phyloP scores from a whole-genome alignment of 2,329 filamentous ascomycete species.

The Coccinonectria pachysandricola region DNA sequence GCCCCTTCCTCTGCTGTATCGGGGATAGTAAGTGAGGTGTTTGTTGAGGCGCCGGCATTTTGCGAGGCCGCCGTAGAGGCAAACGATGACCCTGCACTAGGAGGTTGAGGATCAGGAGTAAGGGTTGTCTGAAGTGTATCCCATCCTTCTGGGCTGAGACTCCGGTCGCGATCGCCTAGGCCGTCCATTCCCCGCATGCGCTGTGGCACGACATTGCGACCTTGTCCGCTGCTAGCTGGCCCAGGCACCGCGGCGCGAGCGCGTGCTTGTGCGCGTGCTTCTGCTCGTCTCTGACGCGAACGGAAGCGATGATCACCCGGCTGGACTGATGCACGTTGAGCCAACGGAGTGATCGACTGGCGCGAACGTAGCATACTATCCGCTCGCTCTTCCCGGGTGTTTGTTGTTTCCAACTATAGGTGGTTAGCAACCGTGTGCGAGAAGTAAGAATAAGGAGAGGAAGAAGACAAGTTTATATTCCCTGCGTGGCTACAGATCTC shows the following conservation, averaged over 20 bases:
- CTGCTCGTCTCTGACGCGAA: conserved; percentile 1
- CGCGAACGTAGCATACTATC: conserved; percentile 1
- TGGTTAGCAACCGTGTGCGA: conserved; percentile 2
- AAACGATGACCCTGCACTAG: conserved; percentile 76
- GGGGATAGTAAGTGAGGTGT: conserved; percentile 26
- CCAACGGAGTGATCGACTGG: conserved; percentile 1
- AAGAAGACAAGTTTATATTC: neutral
- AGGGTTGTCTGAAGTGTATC: conserved; percentile 72
- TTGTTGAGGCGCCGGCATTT: conserved; percentile 33
- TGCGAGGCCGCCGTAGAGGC: conserved; percentile 46
- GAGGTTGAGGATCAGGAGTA: conserved; percentile 69
- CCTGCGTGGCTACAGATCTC: neutral
- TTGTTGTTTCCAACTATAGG: conserved; percentile 4
- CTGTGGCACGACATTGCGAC: conserved; percentile 3
- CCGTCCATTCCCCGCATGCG: conserved; percentile 45
- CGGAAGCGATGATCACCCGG: conserved; percentile 1
- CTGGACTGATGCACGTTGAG: too few species aligned
- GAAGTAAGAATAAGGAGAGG: neutral
- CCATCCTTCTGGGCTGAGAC: conserved; percentile 72
- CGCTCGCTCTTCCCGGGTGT: conserved; percentile 1
- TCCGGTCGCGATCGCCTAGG: conserved; percentile 74
- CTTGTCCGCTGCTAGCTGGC: neutral
- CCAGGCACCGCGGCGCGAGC: neutral
- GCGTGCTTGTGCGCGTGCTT: conserved; percentile 2
- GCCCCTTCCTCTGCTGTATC: conserved; percentile 24